These are phyloP conservation scores for Tolypocladium album DNA, from an alignment of 2,329 filamentous ascomycete genomes.

Conservation along the genomic window DNA sequence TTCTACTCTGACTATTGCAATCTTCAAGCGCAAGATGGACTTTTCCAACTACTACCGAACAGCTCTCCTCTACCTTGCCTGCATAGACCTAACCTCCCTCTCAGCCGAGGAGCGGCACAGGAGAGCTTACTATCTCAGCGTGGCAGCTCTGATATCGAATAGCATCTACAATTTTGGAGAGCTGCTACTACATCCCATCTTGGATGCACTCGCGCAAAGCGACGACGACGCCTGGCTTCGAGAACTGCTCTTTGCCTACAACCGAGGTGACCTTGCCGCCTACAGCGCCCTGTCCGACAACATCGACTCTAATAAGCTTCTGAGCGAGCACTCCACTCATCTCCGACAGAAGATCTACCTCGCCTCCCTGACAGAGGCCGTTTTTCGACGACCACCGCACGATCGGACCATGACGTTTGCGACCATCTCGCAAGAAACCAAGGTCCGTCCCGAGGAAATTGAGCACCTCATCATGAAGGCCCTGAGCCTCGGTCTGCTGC, in stretches of 20 bases:
- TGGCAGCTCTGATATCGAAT: constrained; percentile 85
- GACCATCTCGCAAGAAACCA: constrained; percentile 84
- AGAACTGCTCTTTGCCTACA: constrained; percentile 95
- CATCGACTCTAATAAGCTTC: constrained; percentile 68
- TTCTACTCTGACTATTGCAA: not conserved
- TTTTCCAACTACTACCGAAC: constrained; percentile 97
- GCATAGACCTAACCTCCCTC: constrained; percentile 73
- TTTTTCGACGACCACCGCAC: constrained; percentile 91
- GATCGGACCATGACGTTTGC: constrained; percentile 89
- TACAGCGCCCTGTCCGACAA: constrained; percentile 77
- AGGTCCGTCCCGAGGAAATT: constrained; percentile 83
- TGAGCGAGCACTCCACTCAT: constrained; percentile 70
- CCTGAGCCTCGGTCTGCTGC: constrained; percentile 80
- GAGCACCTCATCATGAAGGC: constrained; percentile 99
- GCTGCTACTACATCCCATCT: constrained; percentile 92
- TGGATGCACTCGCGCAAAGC: constrained; percentile 64
- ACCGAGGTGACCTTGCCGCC: constrained; percentile 80
- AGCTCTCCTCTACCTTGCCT: constrained; percentile 93
- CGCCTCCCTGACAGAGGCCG: constrained; percentile 87
- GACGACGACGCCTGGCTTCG: constrained; percentile 78
- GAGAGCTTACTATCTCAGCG: constrained; percentile 84
- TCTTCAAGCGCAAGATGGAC: constrained; percentile 57
- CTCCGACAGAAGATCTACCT: constrained; percentile 97
- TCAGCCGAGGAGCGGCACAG: constrained; percentile 63
- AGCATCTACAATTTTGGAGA: constrained; percentile 99